Evolutionary conservation across 768 basidiomycete species (phyloP), one percentile per base, ranked within the genome.

Genomic region (Rhodosporidiobolus sp.): DNA sequence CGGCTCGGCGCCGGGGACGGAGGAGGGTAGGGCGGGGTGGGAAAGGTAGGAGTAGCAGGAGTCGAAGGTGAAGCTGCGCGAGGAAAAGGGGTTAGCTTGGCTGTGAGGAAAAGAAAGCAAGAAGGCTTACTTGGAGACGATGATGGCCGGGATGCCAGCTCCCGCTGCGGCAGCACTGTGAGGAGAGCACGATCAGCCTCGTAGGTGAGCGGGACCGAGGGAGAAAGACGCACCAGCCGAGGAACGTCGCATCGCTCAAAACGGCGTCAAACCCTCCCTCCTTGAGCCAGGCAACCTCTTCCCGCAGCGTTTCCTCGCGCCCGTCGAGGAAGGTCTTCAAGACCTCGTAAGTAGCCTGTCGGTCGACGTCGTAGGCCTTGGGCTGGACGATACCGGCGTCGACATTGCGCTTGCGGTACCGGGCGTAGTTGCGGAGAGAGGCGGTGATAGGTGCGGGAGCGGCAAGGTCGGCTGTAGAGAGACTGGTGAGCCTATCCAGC

Each of bases 341-440:
- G 0, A 86, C 87, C 20, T 87, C 83, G 10, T 90, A 82, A 74
- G 90, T 91, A 81, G 86, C 87, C 77, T 83, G 83, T 19, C 90
- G 86, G 77, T 90, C 90, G 24, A 92, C 89, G 35, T 86, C 87
- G 79, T 79, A 91, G 86, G 90, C 90, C 70, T 91, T 82, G 65
- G 90, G 90, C 78, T 92, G 90, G 12, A 88, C 86, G 52, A 92
- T 88, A 56, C 91, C 87, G 14, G 90, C 90, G 79, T 91, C 90
- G 53, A 91, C 88, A 66, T 88, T 84, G 17, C 88, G 87, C 79
- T 86, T 85, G 57, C 90, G 86, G 81, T 91, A 91, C 49, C 79
- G 72, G 7, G 89, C 89, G 59, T 89, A 90, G 19, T 82, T 80
- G 34, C 38, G 56, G 2, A 67, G 66, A 0, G 52, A 28, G 1